Evolutionary conservation across 306 rosid genomes (phyloP), one percentile per base, ranked within the genome.

Genomic region (Quercus engelmannii): DNA sequence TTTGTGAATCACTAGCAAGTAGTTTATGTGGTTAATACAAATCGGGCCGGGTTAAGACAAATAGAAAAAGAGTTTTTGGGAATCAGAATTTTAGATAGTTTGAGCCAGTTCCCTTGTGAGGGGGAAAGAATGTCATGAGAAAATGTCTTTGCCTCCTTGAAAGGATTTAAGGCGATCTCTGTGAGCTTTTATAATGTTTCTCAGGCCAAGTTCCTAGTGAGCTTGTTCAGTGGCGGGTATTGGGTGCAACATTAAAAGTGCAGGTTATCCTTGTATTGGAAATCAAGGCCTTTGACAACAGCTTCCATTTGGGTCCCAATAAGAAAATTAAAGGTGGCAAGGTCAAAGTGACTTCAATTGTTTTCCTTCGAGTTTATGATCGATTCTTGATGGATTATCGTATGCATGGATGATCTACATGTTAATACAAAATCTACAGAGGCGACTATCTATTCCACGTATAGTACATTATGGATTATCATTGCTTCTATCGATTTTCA

Each of bases 201-300:
- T 18, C 91, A 91, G 74, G 96, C 96, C 19, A 91, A 86, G 80
- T 87, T 75, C 75, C 79, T 91, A 86, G 83, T 87, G n/a, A 84
- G 87, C 78, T 41, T 89, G 79, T 91, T 89, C 33, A 87, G 86
- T 63, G 87, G 87, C 33, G 93, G 86, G 65, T 89, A 86, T 75
- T 87, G 93, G 91, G 93, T 86, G 55, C 91, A 91, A 30, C 80
- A 76, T 18, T 85, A 86, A 55, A 84, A 86, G 18, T 30, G 78
- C 63, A 86, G 74, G 72, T 68, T 89, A 77, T 79, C 85, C 58
- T 65, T 91, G 83, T 87, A 85, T 83, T 91, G 91, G 93, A 89
- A 86, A 76, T 89, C 91, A 80, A 87, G 87, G 81, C 93, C 96
- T 74, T 81, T 91, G 87, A 85, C 82, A 19, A 49, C 86, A 5